Conservation (phyloP, 805 yeast genomes). For the Zygotorulaspora chibaensis region DNA sequence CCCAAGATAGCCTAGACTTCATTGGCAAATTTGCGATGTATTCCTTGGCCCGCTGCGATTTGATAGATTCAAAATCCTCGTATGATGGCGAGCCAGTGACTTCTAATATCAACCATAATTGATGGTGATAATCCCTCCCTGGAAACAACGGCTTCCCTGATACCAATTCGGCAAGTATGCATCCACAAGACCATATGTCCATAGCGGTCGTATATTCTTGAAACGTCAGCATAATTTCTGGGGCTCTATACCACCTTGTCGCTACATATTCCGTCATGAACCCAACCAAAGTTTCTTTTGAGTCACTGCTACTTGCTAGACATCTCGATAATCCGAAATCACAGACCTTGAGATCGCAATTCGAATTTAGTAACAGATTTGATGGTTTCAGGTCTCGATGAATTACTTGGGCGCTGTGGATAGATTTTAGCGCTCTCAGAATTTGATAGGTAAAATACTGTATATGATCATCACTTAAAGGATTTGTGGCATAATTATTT, state of each 20-base stretch:
- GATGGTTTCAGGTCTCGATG: conserved; percentile 79
- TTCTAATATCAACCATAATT: conserved; percentile 59
- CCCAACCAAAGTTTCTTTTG: conserved; percentile 46
- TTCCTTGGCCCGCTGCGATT: conserved; percentile 70
- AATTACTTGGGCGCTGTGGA: conserved; percentile 68
- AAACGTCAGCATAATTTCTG: conserved; percentile 73
- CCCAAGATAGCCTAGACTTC: conserved; percentile 49
- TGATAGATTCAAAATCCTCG: conserved; percentile 70
- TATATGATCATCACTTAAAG: conserved; percentile 59
- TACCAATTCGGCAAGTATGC: conserved; percentile 68
- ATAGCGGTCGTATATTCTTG: conserved; percentile 72
- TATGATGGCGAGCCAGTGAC: conserved; percentile 68
- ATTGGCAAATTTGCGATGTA: conserved; percentile 66
- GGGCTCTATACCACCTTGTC: conserved; percentile 82
- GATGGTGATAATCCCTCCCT: conserved; percentile 70
- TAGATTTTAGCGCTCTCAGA: conserved; percentile 61
- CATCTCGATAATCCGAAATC: conserved; percentile 74
- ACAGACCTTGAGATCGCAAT: conserved; percentile 72
- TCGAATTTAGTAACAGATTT: conserved; percentile 59
- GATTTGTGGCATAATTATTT: conserved; percentile 39
- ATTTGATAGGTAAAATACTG: conserved; percentile 70
- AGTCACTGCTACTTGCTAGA: conserved; percentile 37
- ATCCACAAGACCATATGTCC: conserved; percentile 79
- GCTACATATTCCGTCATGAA: conserved; percentile 78
- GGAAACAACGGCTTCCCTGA: conserved; percentile 64